Conservation (phyloP, 768 basidiomycete species). For the Boletus pseudopeckii region DNA sequence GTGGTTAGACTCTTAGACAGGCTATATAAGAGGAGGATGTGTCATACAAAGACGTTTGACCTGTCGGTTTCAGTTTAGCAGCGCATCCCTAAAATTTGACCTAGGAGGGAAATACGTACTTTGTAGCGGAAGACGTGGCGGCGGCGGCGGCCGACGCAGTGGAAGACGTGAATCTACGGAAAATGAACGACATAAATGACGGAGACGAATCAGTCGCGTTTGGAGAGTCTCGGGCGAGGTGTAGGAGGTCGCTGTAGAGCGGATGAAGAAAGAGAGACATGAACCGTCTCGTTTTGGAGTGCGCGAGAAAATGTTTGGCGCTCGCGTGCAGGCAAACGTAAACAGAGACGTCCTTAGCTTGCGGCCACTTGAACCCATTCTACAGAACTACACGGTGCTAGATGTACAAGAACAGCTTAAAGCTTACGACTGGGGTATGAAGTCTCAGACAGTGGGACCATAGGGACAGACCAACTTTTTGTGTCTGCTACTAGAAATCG, state of each 20-base stretch:
- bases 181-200: slow-evolving; percentile 44
- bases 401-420: not conserved
- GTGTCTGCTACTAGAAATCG: no score
- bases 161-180: slow-evolving; percentile 50
- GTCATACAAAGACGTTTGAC: slow-evolving; percentile 33
- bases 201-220: slow-evolving; percentile 13
- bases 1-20: not conserved
- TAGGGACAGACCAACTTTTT: not conserved
- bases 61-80: slow-evolving; percentile 9
- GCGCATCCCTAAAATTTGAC: not conserved
- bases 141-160: slow-evolving; percentile 35
- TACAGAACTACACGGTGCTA: not conserved
- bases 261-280: slow-evolving; percentile 26
- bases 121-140: slow-evolving; percentile 12
- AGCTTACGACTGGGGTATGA: not conserved
- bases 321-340: not conserved
- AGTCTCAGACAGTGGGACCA: not conserved
- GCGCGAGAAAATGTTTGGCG: not conserved
- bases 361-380: not conserved
- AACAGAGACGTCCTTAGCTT: not conserved
- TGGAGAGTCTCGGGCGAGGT: slow-evolving; percentile 10
- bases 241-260: slow-evolving; percentile 21
- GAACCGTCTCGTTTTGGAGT: not conserved
- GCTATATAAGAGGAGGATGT: slow-evolving; percentile 3
- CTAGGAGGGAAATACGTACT: slow-evolving; percentile 4